Evolutionary conservation across 176 grass and related monocot species (phyloP), one percentile per base, ranked within the genome.

Genomic region (Oryza nivara): DNA sequence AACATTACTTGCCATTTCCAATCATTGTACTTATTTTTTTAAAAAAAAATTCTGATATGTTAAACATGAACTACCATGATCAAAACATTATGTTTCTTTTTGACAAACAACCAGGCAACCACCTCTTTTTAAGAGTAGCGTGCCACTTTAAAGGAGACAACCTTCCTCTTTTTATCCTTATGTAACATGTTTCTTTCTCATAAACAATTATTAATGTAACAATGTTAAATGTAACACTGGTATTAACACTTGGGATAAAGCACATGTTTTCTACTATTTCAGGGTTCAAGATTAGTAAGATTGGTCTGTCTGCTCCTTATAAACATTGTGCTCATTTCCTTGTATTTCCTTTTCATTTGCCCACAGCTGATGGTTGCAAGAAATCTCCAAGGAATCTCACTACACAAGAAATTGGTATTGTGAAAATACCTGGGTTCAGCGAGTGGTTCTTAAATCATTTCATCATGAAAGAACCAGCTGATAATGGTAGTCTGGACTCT

Each of bases 371-470:
- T 80, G 71, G 70, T 78, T 84, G 80, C 80, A 92, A 44, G 1
- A 88, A 88, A 93, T 65, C 90, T 85, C 89, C 88, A 70, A 93
- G 75, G 65, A 70, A 87, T 77, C 91, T 98, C 35, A 80, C 85
- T 20, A 11, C 77, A 72, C 96, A 95, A 90, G 96, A 93, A 90
- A 88, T 98, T 92, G 96, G 96, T 43, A 90, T 98, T 40, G 96
- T 92, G 45, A 98, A 98, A 84, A 63, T 98, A 83, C 91, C 92
- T 90, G 91, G 91, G 49, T 98, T 98, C 92, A 76, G 85, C 60
- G 77, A 95, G 49, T 98, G 96, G 96, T 95, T 98, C 84, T 95
- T 80, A 54, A 90, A 90, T 83, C 89, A 98, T 90, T 98, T 88
- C 47, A 82, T 83, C 60, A 65, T 88, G 45, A 41, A 84, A 77